Evolutionary conservation across 2,329 filamentous ascomycete species (phyloP), one percentile per base, ranked within the genome.

Genomic region (Atkinsonella hypoxylon): DNA sequence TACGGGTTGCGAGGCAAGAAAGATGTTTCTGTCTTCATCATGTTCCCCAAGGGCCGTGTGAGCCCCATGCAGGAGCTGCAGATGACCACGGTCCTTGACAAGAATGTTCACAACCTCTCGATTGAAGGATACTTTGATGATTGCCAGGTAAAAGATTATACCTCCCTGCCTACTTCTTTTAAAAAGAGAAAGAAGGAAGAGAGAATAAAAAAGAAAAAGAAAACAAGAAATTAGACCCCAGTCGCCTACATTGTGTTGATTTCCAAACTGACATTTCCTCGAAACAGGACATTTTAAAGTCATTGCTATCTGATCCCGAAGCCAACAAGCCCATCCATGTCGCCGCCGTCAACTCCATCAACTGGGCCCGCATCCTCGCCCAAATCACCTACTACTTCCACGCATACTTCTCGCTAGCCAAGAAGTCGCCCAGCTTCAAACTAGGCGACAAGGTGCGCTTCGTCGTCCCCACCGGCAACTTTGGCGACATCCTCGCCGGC

Each of bases 341-440:
- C 42, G 91, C 87, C 40, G 91, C 93, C 42, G 89, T 97, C 58
- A 97, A 97, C 74, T 93, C 87, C 44, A 97, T 97, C 72, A 97
- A 97, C 72, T 96, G 85, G 79, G 87, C 90, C 2, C 79, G 93
- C 59, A 97, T 98, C 59, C 78, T 98, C 38, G 91, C 93, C 12
- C 93, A 98, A 72, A 96, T 95, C 56, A 89, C 88, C 54, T 97
- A 95, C 77, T 98, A 95, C 76, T 95, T 96, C 74, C 77, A 93
- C 68, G 83, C 93, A 12, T 97, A 97, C 76, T 95, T 96, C 70
- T 73, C 83, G 13, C 81, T 98, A 34, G 76, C 75, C 54, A 78
- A 75, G 63, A 73, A 76, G 47, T 79, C 79, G 4, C 62, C 77
- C 0, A 67, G 71, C 15, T 85, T 85, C 66, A 77, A 81, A 52